Base-by-base conservation (phyloP, 2,329 filamentous ascomycete species). In the Penicillium sp. region DNA sequence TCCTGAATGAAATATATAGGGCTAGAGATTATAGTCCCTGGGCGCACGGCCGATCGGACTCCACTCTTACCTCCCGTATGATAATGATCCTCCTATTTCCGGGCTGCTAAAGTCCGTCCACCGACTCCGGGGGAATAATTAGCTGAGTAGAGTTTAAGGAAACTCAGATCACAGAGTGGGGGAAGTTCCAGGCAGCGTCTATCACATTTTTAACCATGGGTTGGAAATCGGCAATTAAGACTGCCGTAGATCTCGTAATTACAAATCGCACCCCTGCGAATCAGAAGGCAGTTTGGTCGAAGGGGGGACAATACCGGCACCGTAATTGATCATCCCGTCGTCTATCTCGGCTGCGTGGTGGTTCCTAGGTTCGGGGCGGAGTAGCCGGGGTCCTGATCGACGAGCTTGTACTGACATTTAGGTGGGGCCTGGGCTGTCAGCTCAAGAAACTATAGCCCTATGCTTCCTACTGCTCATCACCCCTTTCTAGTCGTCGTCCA, bases 381-480 rank as follows among this genome's bases (percentile, higher is more conserved):
- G 29, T 4, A 14, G 29, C 29, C 29, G 29, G 31, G 31, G 14
- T 57, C 51, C 31, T 60, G 58, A 60, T 60, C 55, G 58, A 60
- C 58, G 42, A 21, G 47, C n/a, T 21, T 33, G 19, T 16, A 14
- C 48, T 42, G 35, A 50, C 48, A 50, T 31, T 39, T 42, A 49
- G 11, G 48, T 42, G 48, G 48, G 42, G 39, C 31, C 45, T 42
- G 48, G 31, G 25, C 47, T 33, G 33, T 19, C 26, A 27, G 25
- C 45, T 47, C 27, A 47, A 47, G 13, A 19, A 31, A 31, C n/a
- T 31, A 14, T 31, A 27, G 27, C 23, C 26, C n/a, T 29, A 29
- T 7, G 31, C 31, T 33, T 14, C 9, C 11, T 42, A 2, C 7
- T 23, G 35, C n/a, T 19, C 35, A 23, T 21, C 19, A 23, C 39